A percentile compares a stretch with the other conserved stretches of the same genome.
phyloP scores from a whole-genome alignment of 1,284 basidiomycete genomes.

The Rhodotorula glutinis region DNA sequence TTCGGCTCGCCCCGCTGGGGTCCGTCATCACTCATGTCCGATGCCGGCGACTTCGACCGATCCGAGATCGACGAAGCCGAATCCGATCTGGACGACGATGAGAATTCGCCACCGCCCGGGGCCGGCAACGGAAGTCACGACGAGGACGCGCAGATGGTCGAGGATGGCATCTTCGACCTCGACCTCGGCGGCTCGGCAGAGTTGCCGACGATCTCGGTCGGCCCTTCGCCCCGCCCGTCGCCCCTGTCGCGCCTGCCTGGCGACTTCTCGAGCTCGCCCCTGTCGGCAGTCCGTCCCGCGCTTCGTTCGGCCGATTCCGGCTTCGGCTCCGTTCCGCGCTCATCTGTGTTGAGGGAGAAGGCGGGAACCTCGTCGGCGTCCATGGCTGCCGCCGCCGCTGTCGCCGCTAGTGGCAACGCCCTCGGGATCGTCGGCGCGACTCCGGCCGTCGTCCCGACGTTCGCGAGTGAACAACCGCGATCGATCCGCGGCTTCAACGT shows the following conservation, averaged over 20 bases:
- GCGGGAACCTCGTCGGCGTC: not conserved
- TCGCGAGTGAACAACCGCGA: not conserved
- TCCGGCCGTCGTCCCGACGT: not conserved
- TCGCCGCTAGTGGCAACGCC: not conserved
- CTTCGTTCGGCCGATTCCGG: constrained; percentile 22
- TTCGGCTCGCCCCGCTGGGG: constrained; percentile 31
- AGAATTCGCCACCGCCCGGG: constrained; percentile 6
- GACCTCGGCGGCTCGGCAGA: constrained; percentile 31
- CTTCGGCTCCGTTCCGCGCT: constrained; percentile 18
- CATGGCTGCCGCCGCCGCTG: not conserved
- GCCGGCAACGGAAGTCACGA: constrained; percentile 9
- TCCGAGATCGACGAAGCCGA: constrained; percentile 31
- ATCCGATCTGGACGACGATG: constrained; percentile 42
- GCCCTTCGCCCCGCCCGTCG: constrained; percentile 1
- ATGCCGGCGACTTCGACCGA: constrained; percentile 16
- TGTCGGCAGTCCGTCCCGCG: not conserved
- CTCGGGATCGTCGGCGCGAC: not conserved
- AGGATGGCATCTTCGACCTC: constrained; percentile 38
- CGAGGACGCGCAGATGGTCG: constrained; percentile 30
- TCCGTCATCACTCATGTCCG: constrained; percentile 34
- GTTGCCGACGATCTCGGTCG: constrained; percentile 2
- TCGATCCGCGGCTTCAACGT: constrained; percentile 1
- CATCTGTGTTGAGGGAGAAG: not conserved
- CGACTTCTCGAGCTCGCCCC: not conserved
- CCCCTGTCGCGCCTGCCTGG: not conserved